These are phyloP conservation scores for Asclepias syriaca DNA, from an alignment of 257 asterid species.

Conservation along the genomic window DNA sequence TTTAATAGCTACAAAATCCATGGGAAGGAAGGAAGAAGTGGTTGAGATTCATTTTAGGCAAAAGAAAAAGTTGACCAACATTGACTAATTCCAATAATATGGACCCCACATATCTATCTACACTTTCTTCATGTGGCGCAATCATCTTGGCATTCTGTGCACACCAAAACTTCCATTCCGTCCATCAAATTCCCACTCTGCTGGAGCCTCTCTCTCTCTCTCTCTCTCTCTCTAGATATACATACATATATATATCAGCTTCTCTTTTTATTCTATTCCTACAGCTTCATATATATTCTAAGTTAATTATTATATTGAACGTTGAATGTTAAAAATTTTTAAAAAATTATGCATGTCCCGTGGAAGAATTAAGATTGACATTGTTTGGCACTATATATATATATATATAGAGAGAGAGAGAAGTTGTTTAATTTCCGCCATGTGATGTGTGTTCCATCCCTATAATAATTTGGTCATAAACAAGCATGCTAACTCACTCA, in stretches of 20 bases:
- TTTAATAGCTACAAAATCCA: too few relatives aligned
- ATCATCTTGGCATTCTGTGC: conserved; percentile 53
- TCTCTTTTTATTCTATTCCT: not conserved
- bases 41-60: not conserved
- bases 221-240: too few relatives aligned
- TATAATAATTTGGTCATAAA: conserved; percentile 3
- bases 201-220: not conserved
- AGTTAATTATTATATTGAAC: too few relatives aligned
- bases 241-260: too few relatives aligned
- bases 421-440: conserved; percentile 5
- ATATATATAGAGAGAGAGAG: too few relatives aligned
- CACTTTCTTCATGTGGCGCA: conserved; percentile 20
- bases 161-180: conserved; percentile 6
- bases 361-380: not conserved
- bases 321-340: not conserved
- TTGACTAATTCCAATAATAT: not conserved
- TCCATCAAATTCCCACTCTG: not conserved
- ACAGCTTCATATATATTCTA: too few relatives aligned
- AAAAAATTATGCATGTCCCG: not conserved
- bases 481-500: conserved; percentile 11
- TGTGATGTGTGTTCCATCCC: not conserved
- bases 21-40: not conserved
- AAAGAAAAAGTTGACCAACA: not conserved
- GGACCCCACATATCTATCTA: conserved; percentile 2
- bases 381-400: not conserved